Evolutionary conservation across 306 rosid species (phyloP).

Genomic region (Albizia julibrissin): DNA sequence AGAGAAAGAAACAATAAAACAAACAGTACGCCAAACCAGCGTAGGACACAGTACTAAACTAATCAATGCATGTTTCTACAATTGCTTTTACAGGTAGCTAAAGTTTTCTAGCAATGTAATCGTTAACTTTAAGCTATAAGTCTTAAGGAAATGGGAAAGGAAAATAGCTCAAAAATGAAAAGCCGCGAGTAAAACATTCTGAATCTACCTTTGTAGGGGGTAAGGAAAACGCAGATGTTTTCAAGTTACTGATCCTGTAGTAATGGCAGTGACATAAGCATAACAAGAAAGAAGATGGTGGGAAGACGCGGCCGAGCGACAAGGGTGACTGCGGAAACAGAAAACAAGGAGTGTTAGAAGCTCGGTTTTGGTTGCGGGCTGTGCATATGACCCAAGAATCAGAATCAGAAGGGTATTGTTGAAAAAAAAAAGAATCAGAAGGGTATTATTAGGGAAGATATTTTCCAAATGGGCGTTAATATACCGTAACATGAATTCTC

Average conservation of each 20-base stretch:
- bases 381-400: not conserved
- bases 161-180: conserved; percentile 4
- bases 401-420: no score
- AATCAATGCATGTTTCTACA: conserved; percentile 22
- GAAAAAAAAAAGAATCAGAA: no score
- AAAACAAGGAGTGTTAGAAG: not conserved
- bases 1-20: not conserved
- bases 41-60: not conserved
- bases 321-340: not conserved
- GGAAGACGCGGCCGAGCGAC: conserved; percentile 38
- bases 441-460: not conserved
- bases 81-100: not conserved
- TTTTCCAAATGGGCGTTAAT: not conserved
- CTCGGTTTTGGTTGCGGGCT: not conserved
- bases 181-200: not conserved
- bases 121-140: not conserved
- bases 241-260: not conserved
- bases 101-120: conserved; percentile 3
- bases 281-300: not conserved
- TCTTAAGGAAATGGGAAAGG: not conserved
- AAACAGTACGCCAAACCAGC: conserved; percentile 28
- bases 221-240: not conserved
- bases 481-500: not conserved
- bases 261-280: not conserved
- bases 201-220: conserved; percentile 26